A percentile compares a stretch with the other conserved stretches of the same genome.
Conservation (phyloP, 352 stramenopile genomes). For the Globisporangium emineosum region DNA sequence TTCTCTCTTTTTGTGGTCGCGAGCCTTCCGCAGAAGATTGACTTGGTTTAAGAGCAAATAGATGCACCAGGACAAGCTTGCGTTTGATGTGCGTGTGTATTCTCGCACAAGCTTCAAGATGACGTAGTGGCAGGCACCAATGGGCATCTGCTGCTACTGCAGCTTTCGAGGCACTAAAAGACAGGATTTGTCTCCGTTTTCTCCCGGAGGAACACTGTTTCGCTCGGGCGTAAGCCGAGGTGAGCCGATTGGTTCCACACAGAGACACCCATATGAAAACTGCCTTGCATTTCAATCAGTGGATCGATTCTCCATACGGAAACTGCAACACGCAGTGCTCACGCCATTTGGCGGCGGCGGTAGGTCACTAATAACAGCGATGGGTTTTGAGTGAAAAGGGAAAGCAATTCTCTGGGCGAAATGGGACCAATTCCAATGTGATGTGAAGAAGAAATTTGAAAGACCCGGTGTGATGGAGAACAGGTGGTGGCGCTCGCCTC, state of each 20-base stretch:
- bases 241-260: neutral
- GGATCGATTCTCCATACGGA: neutral
- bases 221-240: neutral
- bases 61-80: neutral
- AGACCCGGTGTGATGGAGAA: neutral
- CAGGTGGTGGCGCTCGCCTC: neutral
- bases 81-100: too few relatives aligned
- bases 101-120: constrained; percentile 1
- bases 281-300: constrained; percentile 1
- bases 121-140: neutral
- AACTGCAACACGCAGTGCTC: neutral
- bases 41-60: neutral
- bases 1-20: constrained; percentile 4
- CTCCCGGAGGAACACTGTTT: neutral
- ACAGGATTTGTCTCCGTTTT: neutral
- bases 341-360: neutral
- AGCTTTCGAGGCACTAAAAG: neutral
- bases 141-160: neutral
- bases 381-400: neutral
- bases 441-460: neutral
- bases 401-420: neutral
- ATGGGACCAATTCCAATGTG: too few relatives aligned
- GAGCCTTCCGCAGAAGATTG: neutral
- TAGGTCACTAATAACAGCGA: neutral
- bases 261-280: neutral